Base-by-base conservation (phyloP, 2,329 filamentous ascomycete species). In the Alternaria infectoria region DNA sequence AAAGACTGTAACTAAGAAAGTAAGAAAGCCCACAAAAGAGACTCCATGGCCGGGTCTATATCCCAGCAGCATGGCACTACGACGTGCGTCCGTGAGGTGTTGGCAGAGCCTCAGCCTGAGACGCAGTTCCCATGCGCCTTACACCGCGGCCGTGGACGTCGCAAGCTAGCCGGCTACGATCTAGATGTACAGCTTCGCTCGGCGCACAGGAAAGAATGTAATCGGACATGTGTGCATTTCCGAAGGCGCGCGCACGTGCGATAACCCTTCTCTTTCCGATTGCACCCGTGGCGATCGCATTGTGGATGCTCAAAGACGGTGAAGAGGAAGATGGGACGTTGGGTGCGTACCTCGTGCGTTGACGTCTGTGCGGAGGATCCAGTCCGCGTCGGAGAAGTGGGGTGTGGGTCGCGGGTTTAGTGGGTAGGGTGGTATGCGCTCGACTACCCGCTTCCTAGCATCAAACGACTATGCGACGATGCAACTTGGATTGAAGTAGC, bases 71-170 rank as follows among this genome's bases (percentile, higher is more conserved):
- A 55, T 40, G 11, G 54, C 21, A 54, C 59, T 49, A 47, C 50
- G 17, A 62, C 49, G 54, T 62, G 49, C 28, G 49, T 45, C 55
- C 43, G 43, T 62, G 43, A 28, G 55, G 59, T 26, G 44, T 55
- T 25, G 40, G 36, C 63, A 64, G 65, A 71, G 66, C 66, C 63
- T 70, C 66, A 66, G 46, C 49, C 47, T 44, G 61, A 36, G 56
- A 62, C 36, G 57, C 30, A 58, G 61, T 47, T 64, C 54, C 57
- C 45, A 65, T 46, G 40, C 63, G 64, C 47, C 65, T 59, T 55
- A 44, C 57, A 68, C 70, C 69, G 71, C 71, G 71, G 71, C 71
- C 71, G 71, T 74, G 71, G 70, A 62, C 59, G 57, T 59, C 40
- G 47, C 59, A 72, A 70, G 56, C 69, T 69, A 65, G 67, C 62